Evolutionary conservation across 495 filamentous ascomycete species (phyloP), one percentile per base, ranked within the genome.

Genomic region (Penicillium riverlandense): DNA sequence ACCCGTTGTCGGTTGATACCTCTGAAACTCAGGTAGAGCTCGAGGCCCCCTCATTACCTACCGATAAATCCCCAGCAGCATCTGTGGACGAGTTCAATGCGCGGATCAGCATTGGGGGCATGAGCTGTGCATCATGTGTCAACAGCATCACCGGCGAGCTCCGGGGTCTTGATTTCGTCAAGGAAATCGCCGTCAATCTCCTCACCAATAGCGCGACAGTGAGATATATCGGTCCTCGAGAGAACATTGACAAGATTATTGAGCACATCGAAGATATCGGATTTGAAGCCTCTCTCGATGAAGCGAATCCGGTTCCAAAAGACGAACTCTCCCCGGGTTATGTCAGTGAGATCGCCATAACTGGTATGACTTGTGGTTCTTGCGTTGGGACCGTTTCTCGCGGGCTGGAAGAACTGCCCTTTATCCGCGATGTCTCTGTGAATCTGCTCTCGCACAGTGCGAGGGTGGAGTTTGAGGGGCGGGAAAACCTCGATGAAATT

Each of bases 351-450:
- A 71, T 88, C 47, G 77, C 83, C 6, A 82, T 96, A 41, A 80
- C 75, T 16, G 88, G 88, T 11, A 92, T 96, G 86, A 92, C 85
- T 6, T 96, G 90, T 57, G 79, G 79, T 14, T 73, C 85, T 4
- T 96, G 90, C 57, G 74, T 79, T 10, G 78, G 76, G 34, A 67
- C 66, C 35, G 77, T 95, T 50, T 85, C 77, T 11, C 62, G 76
- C 22, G 79, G 77, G 6, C 50, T 95, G 30, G 68, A 83, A 43
- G 74, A 79, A 44, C 67, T 77, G 29, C 52, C 74, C 8, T 92
- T 80, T 65, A 67, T 94, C 12, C 70, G 68, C 30, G 69, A 76
- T 33, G 77, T 83, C 14, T 72, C 73, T 6, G 74, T 95, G 36
- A 88, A 84, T 55, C 65, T 91, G 0, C 69, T 94, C 42, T 74